These are phyloP conservation scores for Platanus orientalis DNA, from an alignment of 164 flowering plant genomes.

Conservation along the genomic window DNA sequence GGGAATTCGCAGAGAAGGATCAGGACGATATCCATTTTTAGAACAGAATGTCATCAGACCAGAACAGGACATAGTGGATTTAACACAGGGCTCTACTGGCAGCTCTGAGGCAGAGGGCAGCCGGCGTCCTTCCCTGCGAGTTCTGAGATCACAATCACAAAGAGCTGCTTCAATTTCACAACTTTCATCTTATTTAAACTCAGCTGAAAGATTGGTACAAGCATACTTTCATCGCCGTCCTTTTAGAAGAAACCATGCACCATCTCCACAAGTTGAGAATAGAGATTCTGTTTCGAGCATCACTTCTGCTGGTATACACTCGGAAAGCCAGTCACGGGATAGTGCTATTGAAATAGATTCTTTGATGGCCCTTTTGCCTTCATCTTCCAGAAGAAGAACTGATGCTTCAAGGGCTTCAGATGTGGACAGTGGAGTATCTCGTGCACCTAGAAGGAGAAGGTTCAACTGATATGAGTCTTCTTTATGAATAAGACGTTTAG, in stretches of 20 bases:
- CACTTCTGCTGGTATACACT: slow-evolving; percentile 62
- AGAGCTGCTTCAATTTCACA: slow-evolving; percentile 31
- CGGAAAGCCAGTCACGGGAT: slow-evolving; percentile 60
- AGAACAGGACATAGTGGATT: slow-evolving; percentile 39
- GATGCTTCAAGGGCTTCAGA: slow-evolving; percentile 58
- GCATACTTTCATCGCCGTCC: slow-evolving; percentile 36
- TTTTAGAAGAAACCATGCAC: slow-evolving; percentile 42
- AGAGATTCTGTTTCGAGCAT: slow-evolving; percentile 77
- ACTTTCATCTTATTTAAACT: too few relatives aligned
- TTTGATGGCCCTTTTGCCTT: slow-evolving; percentile 49
- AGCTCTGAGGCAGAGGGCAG: slow-evolving; percentile 29
- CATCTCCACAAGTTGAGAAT: slow-evolving; percentile 50
- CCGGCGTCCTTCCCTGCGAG: slow-evolving; percentile 26
- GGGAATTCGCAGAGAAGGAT: slow-evolving; percentile 1
- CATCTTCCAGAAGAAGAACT: slow-evolving; percentile 53
- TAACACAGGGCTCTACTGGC: slow-evolving; percentile 25
- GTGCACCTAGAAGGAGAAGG: slow-evolving; percentile 63
- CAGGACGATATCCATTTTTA: background rate
- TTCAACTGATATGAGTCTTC: slow-evolving; percentile 26
- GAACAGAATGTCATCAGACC: slow-evolving; percentile 20
- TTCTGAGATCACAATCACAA: slow-evolving; percentile 36
- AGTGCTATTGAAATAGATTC: slow-evolving; percentile 76
- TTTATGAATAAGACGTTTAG: background rate
- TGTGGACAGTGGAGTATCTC: slow-evolving; percentile 65
- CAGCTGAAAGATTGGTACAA: slow-evolving; percentile 40